These are phyloP conservation scores for Millerago galiae DNA, from an alignment of 805 yeast species.

Conservation along the genomic window DNA sequence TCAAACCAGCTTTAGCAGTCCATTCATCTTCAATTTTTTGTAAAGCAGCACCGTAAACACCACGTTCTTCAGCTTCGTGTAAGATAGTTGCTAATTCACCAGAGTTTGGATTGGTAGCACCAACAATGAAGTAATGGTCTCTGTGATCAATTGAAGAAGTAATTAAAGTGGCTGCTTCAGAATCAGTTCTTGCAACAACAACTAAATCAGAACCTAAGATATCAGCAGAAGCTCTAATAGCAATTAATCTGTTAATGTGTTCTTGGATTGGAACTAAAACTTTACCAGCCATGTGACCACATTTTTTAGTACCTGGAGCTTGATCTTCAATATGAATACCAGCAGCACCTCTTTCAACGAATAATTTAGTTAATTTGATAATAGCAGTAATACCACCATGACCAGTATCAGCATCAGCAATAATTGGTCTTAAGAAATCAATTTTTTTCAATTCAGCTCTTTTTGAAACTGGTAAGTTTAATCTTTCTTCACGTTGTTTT, in stretches of 20 bases:
- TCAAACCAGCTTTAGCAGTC: conserved; percentile 75
- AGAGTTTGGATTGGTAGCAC: conserved; percentile 80
- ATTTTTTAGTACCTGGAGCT: conserved; percentile 97
- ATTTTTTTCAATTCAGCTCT: conserved; percentile 66
- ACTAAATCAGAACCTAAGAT: conserved; percentile 82
- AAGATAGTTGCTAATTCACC: conserved; percentile 70
- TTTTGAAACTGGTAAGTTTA: conserved; percentile 50
- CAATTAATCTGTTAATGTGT: conserved; percentile 89
- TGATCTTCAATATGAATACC: conserved; percentile 99
- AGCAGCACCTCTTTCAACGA: conserved; percentile 97
- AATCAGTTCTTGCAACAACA: conserved; percentile 92
- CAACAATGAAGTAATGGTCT: conserved; percentile 89
- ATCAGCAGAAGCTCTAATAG: conserved; percentile 93
- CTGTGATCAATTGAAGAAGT: conserved; percentile 92
- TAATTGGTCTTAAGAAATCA: conserved; percentile 89
- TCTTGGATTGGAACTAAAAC: conserved; percentile 97
- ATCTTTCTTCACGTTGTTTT: conserved; percentile 74
- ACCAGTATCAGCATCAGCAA: conserved; percentile 98
- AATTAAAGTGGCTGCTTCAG: conserved; percentile 94
- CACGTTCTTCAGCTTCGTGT: conserved; percentile 74
- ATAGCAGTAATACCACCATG: conserved; percentile 98
- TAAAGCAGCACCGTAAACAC: conserved; percentile 65
- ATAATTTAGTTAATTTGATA: conserved; percentile 90
- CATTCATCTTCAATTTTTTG: conserved; percentile 75
- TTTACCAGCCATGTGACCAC: conserved; percentile 99